These are phyloP conservation scores for Pascua sp. DNA, from an alignment of 1,284 basidiomycete genomes.

Conservation along the genomic window DNA sequence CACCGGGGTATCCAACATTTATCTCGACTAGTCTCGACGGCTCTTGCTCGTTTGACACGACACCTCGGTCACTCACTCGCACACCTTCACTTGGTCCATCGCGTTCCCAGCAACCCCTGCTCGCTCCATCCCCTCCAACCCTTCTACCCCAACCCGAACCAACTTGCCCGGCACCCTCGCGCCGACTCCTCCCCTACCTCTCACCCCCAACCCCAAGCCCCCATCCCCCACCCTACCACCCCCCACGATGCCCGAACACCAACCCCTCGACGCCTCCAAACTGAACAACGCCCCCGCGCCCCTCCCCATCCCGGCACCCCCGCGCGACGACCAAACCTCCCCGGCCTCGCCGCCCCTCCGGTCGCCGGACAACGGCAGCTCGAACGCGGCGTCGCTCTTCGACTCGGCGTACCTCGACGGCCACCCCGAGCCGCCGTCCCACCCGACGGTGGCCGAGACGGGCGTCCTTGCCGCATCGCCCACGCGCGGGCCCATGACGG, in stretches of 20 bases:
- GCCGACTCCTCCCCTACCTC: background rate
- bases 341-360: slow-evolving; percentile 21
- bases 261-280: slow-evolving; percentile 28
- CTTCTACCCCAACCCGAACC: too few species aligned
- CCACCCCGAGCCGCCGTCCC: slow-evolving; percentile 7
- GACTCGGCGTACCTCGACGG: slow-evolving; percentile 37
- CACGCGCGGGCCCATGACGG: slow-evolving; percentile 25
- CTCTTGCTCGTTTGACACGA: too few species aligned
- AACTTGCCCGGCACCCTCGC: too few species aligned
- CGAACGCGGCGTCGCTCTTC: background rate
- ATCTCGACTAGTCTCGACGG: too few species aligned
- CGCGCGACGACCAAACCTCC: slow-evolving; percentile 3
- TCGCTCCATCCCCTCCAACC: too few species aligned
- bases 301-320: slow-evolving; percentile 12
- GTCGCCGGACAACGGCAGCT: slow-evolving; percentile 1
- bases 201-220: background rate
- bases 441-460: slow-evolving; percentile 46
- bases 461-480: slow-evolving; percentile 19
- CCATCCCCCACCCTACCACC: background rate
- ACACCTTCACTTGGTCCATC: too few species aligned
- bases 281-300: slow-evolving; percentile 40
- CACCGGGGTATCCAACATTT: too few species aligned
- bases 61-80: too few species aligned
- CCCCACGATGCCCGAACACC: background rate
- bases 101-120: too few species aligned